Percentiles rank a stretch among this genome's conserved stretches.
Evolutionary conservation across 139 green algal species (phyloP).

Genomic region (Chlorella sorokiniana): DNA sequence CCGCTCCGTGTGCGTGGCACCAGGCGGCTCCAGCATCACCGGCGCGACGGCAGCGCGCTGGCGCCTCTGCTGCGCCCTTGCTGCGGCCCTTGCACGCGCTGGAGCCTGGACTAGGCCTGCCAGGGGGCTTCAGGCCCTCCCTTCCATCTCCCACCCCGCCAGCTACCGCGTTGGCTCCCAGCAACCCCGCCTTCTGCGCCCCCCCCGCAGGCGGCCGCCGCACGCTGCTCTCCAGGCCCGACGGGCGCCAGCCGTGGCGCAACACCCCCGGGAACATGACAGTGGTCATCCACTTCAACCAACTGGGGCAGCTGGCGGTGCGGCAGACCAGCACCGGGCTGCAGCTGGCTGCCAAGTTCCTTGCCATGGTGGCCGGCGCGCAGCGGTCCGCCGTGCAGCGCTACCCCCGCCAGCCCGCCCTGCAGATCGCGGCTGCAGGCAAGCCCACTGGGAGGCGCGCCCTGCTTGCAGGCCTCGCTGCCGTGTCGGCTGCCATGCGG

Average conservation of each 20-base stretch:
- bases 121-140: no score
- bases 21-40: no score
- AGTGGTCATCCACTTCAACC: conserved; percentile 5
- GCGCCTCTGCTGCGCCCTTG: no score
- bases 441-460: neutral
- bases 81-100: no score
- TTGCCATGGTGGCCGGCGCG: neutral
- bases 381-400: neutral
- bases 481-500: neutral
- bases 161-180: no score
- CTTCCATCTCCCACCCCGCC: no score
- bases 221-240: neutral
- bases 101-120: no score
- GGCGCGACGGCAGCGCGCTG: no score
- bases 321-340: neutral
- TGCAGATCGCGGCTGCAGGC: neutral
- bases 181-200: neutral
- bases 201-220: neutral
- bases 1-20: no score
- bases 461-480: no score
- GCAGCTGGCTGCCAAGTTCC: conserved; percentile 1
- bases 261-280: neutral
- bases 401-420: neutral
- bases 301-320: neutral
- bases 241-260: neutral